A percentile compares a stretch with the other conserved stretches of the same genome.
These are phyloP conservation scores for Stephania cephalantha DNA, from an alignment of 164 flowering plant genomes.

Conservation along the genomic window DNA sequence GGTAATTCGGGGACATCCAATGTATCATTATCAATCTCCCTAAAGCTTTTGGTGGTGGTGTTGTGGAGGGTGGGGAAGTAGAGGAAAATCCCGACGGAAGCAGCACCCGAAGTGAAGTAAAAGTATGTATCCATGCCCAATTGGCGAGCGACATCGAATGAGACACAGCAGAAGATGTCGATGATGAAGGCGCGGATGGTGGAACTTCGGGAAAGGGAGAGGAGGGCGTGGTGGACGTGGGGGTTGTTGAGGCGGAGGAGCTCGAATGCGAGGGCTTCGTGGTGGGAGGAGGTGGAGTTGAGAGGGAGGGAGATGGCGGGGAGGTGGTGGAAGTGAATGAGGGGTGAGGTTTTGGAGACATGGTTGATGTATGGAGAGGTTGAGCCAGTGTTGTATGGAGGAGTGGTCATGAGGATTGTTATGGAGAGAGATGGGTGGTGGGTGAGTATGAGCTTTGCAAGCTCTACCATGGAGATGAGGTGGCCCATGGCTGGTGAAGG, in stretches of 20 bases:
- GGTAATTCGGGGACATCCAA: slow-evolving; percentile 21
- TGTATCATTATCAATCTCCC: background rate
- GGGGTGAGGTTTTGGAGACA: slow-evolving; percentile 18
- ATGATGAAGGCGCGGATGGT: slow-evolving; percentile 23
- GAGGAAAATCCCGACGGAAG: slow-evolving; percentile 9
- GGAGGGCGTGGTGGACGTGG: slow-evolving; percentile 19
- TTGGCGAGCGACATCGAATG: slow-evolving; percentile 13
- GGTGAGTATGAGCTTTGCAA: slow-evolving; percentile 22
- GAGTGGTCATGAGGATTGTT: slow-evolving; percentile 22
- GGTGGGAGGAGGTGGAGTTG: slow-evolving; percentile 11
- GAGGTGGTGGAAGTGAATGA: slow-evolving; percentile 28
- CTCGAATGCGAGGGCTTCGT: slow-evolving; percentile 12
- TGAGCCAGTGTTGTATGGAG: slow-evolving; percentile 12
- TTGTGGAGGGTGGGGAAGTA: slow-evolving; percentile 14
- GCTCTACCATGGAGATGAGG: slow-evolving; percentile 34
- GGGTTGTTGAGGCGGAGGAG: slow-evolving; percentile 27
- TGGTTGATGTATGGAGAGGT: slow-evolving; percentile 21
- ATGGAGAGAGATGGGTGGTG: slow-evolving; percentile 17
- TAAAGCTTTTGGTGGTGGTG: slow-evolving; percentile 7
- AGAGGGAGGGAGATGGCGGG: slow-evolving; percentile 6
- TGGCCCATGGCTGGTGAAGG: slow-evolving; percentile 35
- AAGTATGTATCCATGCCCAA: slow-evolving; percentile 26
- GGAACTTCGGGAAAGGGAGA: slow-evolving; percentile 15
- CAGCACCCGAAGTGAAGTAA: slow-evolving; percentile 20
- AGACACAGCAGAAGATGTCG: slow-evolving; percentile 31